A percentile compares a stretch with the other conserved stretches of the same genome.
Evolutionary conservation across 2,329 filamentous ascomycete genomes (phyloP).

Genomic region (Ophioceras dolichostomum): DNA sequence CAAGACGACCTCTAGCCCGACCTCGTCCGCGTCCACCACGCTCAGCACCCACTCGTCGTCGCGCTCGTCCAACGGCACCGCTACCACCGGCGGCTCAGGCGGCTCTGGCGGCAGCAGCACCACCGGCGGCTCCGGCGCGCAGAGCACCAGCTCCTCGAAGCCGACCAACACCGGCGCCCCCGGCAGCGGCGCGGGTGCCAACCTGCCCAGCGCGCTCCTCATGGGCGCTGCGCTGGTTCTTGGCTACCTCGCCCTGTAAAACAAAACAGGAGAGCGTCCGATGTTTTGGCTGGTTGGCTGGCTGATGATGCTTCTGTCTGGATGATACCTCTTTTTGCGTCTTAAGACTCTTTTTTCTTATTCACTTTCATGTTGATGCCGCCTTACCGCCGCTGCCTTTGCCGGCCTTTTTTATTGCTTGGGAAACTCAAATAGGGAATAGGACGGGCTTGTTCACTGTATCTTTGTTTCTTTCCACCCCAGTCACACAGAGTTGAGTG

Average conservation of each 20-base stretch:
- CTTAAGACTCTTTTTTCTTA: too few relatives aligned
- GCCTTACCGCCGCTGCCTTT: too few relatives aligned
- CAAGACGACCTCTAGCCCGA: slow-evolving; percentile 14
- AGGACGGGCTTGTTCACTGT: too few relatives aligned
- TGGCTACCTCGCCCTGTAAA: slow-evolving; percentile 1
- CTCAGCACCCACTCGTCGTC: slow-evolving; percentile 2
- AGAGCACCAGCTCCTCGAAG: not conserved
- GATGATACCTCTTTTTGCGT: too few relatives aligned
- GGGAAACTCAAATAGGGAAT: too few relatives aligned
- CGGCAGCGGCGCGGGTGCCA: not conserved
- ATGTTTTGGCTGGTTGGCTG: too few relatives aligned
- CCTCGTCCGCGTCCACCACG: slow-evolving; percentile 12
- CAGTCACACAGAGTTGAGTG: too few relatives aligned
- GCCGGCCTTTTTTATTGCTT: too few relatives aligned
- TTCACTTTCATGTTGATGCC: too few relatives aligned
- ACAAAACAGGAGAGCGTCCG: too few relatives aligned
- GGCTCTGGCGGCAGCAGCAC: not conserved
- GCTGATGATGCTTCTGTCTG: too few relatives aligned
- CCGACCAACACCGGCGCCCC: not conserved
- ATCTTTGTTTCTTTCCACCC: too few relatives aligned
- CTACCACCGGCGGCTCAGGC: not conserved
- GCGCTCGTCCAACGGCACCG: slow-evolving; percentile 7
- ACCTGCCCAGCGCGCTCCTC: slow-evolving; percentile 1
- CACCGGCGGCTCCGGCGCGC: not conserved
- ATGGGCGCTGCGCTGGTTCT: slow-evolving; percentile 1